phyloP scores from a whole-genome alignment of 1,139 yeast species.

The Magnusiomyces starmeri region DNA sequence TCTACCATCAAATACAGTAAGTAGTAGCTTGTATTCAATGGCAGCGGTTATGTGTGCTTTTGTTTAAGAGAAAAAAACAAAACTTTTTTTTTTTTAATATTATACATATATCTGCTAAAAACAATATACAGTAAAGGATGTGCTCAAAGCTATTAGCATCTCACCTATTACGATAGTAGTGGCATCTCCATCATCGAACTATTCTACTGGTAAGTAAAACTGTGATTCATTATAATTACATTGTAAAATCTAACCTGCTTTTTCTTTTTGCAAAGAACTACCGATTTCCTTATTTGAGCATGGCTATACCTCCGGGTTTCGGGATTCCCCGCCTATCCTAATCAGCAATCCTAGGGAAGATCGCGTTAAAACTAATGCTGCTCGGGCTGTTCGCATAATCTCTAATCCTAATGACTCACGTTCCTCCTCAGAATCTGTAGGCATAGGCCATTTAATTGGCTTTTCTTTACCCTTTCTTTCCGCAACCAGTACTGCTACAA shows the following conservation, averaged over 20 bases:
- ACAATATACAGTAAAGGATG: background rate
- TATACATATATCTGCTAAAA: background rate
- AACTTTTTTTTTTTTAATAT: background rate
- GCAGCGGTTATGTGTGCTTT: too few relatives aligned
- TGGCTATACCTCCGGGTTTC: background rate
- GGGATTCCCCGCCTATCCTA: background rate
- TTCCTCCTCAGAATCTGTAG: background rate
- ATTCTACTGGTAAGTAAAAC: background rate
- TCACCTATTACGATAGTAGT: background rate
- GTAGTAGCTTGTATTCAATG: too few relatives aligned
- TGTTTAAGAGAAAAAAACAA: too few relatives aligned
- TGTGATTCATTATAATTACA: background rate
- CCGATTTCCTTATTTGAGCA: background rate
- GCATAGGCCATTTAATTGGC: conserved; percentile 32
- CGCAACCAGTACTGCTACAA: conserved; percentile 46
- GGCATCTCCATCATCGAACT: background rate
- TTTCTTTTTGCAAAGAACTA: background rate
- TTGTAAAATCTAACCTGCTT: too few relatives aligned
- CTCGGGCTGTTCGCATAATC: conserved; percentile 24
- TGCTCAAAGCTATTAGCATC: background rate
- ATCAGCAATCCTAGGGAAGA: background rate
- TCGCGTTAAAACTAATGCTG: conserved; percentile 35
- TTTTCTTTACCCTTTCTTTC: conserved; percentile 65
- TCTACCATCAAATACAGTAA: background rate
- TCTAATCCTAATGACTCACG: background rate